Evolutionary conservation across 2,329 filamentous ascomycete species (phyloP).

Genomic region (Leptographium galeiforme): DNA sequence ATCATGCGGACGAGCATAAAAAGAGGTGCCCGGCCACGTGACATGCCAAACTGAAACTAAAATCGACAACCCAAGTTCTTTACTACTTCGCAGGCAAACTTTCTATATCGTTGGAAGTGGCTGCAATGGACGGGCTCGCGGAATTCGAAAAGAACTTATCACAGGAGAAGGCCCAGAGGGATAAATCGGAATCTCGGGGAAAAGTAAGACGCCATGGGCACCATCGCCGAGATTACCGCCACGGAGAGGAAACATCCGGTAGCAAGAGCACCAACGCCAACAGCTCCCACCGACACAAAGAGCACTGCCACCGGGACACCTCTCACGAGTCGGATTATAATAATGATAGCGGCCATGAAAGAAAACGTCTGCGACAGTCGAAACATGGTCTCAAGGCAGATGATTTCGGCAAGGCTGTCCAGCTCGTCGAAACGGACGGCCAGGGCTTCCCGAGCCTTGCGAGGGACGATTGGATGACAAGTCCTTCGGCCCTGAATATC

Average conservation of each 20-base stretch:
- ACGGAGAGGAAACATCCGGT: background rate
- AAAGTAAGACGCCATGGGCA: slow-evolving; percentile 13
- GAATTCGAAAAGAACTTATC: slow-evolving; percentile 25
- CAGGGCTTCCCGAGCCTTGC: background rate
- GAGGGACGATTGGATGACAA: slow-evolving; percentile 89
- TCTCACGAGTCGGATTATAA: background rate
- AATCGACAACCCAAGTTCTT: background rate
- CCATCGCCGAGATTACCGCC: slow-evolving; percentile 13
- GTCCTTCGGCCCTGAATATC: slow-evolving; percentile 65
- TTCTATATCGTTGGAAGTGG: background rate
- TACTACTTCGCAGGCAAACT: too few relatives aligned
- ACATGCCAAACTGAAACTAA: background rate
- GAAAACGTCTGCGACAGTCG: background rate
- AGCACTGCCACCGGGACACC: background rate
- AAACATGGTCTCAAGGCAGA: too few relatives aligned
- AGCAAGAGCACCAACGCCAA: background rate
- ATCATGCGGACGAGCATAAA: background rate
- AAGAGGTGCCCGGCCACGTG: background rate
- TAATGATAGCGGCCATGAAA: background rate
- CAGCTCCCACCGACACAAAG: background rate
- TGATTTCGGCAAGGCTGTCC: background rate
- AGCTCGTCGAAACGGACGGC: background rate
- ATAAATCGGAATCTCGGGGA: slow-evolving; percentile 8
- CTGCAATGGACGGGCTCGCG: slow-evolving; percentile 16
- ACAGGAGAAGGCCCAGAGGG: slow-evolving; percentile 20